A percentile compares a stretch with the other conserved stretches of the same genome.
Conservation (phyloP, 2,329 filamentous ascomycete species). For the Trichoderma simmonsii region DNA sequence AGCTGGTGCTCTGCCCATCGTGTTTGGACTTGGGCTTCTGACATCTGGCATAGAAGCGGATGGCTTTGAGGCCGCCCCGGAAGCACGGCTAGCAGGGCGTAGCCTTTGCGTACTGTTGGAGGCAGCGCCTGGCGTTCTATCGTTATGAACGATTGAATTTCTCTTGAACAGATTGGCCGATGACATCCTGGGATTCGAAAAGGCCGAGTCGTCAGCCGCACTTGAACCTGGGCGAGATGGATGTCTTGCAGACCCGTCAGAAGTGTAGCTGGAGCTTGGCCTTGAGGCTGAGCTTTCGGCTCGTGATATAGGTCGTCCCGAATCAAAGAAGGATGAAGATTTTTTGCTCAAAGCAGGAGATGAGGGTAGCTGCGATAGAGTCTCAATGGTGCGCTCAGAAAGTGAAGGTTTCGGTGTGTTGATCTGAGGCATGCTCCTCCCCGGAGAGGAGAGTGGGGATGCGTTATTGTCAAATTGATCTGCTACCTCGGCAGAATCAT, state of each 20-base stretch:
- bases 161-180: constrained; percentile 43
- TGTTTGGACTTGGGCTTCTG: constrained; percentile 41
- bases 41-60: constrained; percentile 27
- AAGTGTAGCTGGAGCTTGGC: constrained; percentile 59
- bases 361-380: constrained; percentile 71
- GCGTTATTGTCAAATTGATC: constrained; percentile 24
- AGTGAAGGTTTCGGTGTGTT: constrained; percentile 55
- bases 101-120: constrained; percentile 26
- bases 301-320: constrained; percentile 54
- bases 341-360: constrained; percentile 69
- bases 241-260: constrained; percentile 54
- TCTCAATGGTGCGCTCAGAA: constrained; percentile 82
- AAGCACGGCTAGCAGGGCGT: constrained; percentile 26
- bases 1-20: constrained; percentile 30
- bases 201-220: constrained; percentile 41
- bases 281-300: constrained; percentile 45
- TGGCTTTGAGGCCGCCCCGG: constrained; percentile 26
- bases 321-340: constrained; percentile 69
- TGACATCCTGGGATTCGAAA: constrained; percentile 42
- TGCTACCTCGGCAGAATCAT: not conserved
- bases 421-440: constrained; percentile 22
- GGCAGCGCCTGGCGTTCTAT: constrained; percentile 26
- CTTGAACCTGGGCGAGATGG: constrained; percentile 55
- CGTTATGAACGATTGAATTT: constrained; percentile 41
- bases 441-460: not conserved